Percentiles rank a stretch among this genome's conserved stretches.
Conservation (phyloP, 495 filamentous ascomycete species). For the Aspergillus saccharolyticus region DNA sequence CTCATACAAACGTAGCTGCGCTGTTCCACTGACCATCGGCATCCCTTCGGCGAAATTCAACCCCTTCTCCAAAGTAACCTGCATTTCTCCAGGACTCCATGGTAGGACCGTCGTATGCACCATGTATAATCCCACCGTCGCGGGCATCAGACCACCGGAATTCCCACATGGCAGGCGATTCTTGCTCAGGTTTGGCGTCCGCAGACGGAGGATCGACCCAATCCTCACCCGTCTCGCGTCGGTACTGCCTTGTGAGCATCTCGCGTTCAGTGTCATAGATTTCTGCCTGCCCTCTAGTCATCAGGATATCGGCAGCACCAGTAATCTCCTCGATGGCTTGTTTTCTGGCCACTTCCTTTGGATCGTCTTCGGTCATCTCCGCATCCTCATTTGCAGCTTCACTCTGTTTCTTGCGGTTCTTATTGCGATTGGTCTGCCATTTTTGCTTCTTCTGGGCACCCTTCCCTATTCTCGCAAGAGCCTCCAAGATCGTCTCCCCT, state of each 20-base stretch:
- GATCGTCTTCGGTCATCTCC: constrained; percentile 75
- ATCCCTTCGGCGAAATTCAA: constrained; percentile 72
- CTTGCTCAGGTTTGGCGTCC: constrained; percentile 18
- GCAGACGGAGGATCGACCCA: constrained; percentile 66
- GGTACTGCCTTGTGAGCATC: constrained; percentile 72
- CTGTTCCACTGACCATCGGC: constrained; percentile 57
- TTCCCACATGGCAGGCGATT: constrained; percentile 66
- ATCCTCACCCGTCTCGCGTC: constrained; percentile 80
- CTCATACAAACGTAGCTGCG: constrained; percentile 56
- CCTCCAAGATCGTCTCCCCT: constrained; percentile 86
- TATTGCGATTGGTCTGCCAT: constrained; percentile 56
- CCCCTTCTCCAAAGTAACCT: constrained; percentile 90
- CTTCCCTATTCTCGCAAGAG: constrained; percentile 74
- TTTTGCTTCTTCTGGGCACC: constrained; percentile 56
- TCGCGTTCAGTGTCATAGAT: constrained; percentile 92
- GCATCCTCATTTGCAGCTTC: constrained; percentile 40
- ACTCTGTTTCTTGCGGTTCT: constrained; percentile 56
- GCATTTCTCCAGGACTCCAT: constrained; percentile 88
- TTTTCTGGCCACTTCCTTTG: constrained; percentile 62
- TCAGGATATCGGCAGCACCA: constrained; percentile 78
- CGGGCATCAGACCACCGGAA: constrained; percentile 85
- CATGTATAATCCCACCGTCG: constrained; percentile 75
- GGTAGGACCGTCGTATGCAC: constrained; percentile 74
- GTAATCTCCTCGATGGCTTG: constrained; percentile 77
- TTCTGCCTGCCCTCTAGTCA: constrained; percentile 73